Base-by-base conservation (phyloP, 2,329 filamentous ascomycete species). In the Verticillium dahliae region DNA sequence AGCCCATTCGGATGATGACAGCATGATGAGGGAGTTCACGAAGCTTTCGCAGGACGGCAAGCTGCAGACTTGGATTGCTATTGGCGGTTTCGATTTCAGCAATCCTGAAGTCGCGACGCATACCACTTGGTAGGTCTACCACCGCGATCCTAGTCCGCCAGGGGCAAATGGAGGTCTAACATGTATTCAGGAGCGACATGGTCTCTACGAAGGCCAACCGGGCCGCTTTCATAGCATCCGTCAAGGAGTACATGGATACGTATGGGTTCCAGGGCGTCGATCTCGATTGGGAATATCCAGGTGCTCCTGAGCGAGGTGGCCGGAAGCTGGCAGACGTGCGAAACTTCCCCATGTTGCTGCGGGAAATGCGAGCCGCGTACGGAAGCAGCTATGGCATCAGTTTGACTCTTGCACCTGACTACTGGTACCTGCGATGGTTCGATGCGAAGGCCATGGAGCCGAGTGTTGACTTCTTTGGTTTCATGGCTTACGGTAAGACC, bases 261-360 rank as follows among this genome's bases (percentile, higher is more conserved):
- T 79, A 78, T 64, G 70, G 70, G 2, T 80, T 81, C 57, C 74
- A 78, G 64, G 77, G 77, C 2, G 69, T 80, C 2, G 78, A 81
- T 59, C 65, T 82, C n/a, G 76, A 81, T 62, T 82, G 78, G 79
- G 73, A 76, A 57, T 72, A 75, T 58, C 70, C 69, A 9, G 58
- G 45, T 11, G 60, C 60, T 27, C 18, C 35, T 22, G 57, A 59
- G 15, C 35, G 57, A 10, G 38, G 38, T 14, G 57, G 57, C 13
- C 38, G 41, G 1, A 14, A n/a, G 15, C 13, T 37, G 35, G 57
- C 34, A 13, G 57, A 50, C 18, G 31, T 52, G 4, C 13, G 33
- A 22, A 50, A 59, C 37, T 31, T 59, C 10, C 38, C 41, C 13
- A 50, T 10, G 22, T 35, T 59, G 22, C n/a, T 58, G 22, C 38